phyloP scores from a whole-genome alignment of 2,329 filamentous ascomycete genomes.

The Septoria linicola region DNA sequence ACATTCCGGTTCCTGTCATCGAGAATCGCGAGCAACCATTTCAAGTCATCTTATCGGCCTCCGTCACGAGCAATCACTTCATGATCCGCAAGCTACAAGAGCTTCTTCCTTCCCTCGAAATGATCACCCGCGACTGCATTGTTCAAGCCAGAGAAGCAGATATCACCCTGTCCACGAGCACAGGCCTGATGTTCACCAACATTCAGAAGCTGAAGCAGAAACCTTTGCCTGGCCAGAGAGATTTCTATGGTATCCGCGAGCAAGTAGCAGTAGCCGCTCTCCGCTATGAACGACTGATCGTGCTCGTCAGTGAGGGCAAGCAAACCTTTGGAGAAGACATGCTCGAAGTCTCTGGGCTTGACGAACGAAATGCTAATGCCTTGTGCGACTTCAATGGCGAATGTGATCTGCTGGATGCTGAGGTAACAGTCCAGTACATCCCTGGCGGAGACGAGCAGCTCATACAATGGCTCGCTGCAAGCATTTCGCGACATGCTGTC shows the following conservation, averaged over 20 bases:
- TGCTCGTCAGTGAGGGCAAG: constrained; percentile 58
- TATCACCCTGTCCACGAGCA: constrained; percentile 66
- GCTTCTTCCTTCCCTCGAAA: constrained; percentile 49
- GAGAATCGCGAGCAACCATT: neutral
- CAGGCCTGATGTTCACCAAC: constrained; percentile 68
- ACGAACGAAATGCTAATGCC: constrained; percentile 36
- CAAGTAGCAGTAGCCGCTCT: constrained; percentile 54
- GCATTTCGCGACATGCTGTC: constrained; percentile 44
- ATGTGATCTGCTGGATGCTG: constrained; percentile 41
- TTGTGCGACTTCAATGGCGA: constrained; percentile 46
- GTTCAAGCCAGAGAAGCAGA: constrained; percentile 60
- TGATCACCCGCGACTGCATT: constrained; percentile 59
- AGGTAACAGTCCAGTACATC: constrained; percentile 42
- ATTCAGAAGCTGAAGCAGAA: constrained; percentile 71
- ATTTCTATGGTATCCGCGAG: constrained; percentile 51
- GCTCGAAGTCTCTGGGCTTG: constrained; percentile 32
- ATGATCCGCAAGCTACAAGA: constrained; percentile 51
- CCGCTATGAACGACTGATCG: constrained; percentile 66
- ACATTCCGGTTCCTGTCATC: neutral
- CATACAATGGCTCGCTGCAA: constrained; percentile 41
- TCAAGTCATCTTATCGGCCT: neutral
- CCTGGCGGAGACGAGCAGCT: constrained; percentile 45
- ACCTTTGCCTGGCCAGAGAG: constrained; percentile 61
- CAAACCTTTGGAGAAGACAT: constrained; percentile 26
- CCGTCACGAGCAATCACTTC: neutral